Percentiles rank a stretch among this genome's conserved stretches.
phyloP scores from a whole-genome alignment of 208 protist species.

The Vickermania ingenoplastis region DNA sequence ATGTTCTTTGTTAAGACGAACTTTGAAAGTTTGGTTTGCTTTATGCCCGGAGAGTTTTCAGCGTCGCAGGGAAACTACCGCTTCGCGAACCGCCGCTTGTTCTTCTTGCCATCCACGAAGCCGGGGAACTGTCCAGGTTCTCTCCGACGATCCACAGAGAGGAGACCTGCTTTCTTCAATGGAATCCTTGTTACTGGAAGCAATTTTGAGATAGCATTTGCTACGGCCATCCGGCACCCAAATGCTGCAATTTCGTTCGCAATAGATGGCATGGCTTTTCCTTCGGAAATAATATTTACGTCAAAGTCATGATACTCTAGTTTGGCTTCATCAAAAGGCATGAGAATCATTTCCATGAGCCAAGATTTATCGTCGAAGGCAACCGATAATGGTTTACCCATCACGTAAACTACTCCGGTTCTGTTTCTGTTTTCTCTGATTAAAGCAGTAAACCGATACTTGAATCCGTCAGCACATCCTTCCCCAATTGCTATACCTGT shows the following conservation, averaged over 20 bases:
- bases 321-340: constrained; percentile 84
- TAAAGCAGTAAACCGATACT: constrained; percentile 76
- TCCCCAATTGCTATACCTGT: constrained; percentile 78
- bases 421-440: constrained; percentile 71
- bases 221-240: constrained; percentile 74
- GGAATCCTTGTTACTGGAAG: constrained; percentile 78
- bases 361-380: constrained; percentile 81
- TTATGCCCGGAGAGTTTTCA: neutral
- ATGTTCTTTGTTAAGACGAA: too few species aligned
- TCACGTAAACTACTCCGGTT: constrained; percentile 57
- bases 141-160: constrained; percentile 74
- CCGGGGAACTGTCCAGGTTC: constrained; percentile 81
- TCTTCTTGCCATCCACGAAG: constrained; percentile 78
- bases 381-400: constrained; percentile 67
- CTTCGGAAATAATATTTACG: constrained; percentile 71
- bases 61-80: constrained; percentile 30
- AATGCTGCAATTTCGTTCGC: constrained; percentile 81
- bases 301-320: constrained; percentile 83
- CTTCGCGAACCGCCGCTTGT: constrained; percentile 78
- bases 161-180: constrained; percentile 77
- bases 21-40: too few species aligned
- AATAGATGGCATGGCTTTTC: constrained; percentile 73
- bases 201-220: constrained; percentile 77
- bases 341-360: constrained; percentile 86
- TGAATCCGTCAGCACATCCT: constrained; percentile 74